Evolutionary conservation across 164 flowering plant genomes (phyloP).

Genomic region (Cinnamomum micranthum): DNA sequence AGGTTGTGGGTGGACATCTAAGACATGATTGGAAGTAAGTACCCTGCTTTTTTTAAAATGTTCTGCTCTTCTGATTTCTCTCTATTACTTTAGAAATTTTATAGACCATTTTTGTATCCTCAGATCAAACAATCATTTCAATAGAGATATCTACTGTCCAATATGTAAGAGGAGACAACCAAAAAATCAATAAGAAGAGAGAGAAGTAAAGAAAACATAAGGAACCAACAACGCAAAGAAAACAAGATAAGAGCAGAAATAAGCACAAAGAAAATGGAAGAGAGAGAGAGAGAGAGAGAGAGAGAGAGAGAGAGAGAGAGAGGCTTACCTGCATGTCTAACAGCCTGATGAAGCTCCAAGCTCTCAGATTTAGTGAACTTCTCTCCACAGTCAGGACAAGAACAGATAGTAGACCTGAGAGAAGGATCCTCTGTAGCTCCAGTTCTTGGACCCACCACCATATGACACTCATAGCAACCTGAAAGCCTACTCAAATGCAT

Average conservation of each 20-base stretch:
- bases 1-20: neutral
- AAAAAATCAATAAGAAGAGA: neutral
- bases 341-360: conserved; percentile 82
- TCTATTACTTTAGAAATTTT: neutral
- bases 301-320: neutral
- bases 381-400: conserved; percentile 83
- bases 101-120: neutral
- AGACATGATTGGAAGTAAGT: neutral
- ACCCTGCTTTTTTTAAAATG: neutral
- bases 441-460: conserved; percentile 81
- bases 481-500: conserved; percentile 74
- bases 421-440: conserved; percentile 62
- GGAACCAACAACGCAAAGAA: neutral
- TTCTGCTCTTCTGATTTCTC: neutral
- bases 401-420: conserved; percentile 45
- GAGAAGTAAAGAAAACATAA: neutral
- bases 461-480: conserved; percentile 88
- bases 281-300: neutral
- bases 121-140: neutral
- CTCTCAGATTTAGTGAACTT: conserved; percentile 70
- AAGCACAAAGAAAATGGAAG: neutral
- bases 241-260: neutral
- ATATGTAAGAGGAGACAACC: neutral
- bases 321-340: conserved; percentile 75
- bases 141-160: neutral